Evolutionary conservation across 805 yeast species (phyloP).

Genomic region (Pichia insulana): DNA sequence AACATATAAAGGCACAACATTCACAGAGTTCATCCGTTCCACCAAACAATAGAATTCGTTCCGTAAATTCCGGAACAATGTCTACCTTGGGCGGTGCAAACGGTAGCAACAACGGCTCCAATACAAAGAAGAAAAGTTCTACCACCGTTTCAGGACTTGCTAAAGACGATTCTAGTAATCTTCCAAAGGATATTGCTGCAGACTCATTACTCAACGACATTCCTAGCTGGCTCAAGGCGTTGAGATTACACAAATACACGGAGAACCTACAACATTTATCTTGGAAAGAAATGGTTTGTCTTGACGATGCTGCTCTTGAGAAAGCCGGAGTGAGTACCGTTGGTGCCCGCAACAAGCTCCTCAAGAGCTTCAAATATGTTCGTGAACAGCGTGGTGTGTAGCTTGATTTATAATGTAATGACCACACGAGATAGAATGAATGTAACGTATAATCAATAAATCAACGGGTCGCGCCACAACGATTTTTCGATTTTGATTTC

Average conservation of each 20-base stretch:
- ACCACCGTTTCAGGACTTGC: too few species aligned
- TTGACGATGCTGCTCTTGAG: slow-evolving; percentile 62
- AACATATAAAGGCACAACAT: not conserved
- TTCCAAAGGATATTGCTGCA: slow-evolving; percentile 43
- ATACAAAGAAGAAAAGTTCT: not conserved
- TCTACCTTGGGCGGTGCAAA: not conserved
- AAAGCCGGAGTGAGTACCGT: slow-evolving; percentile 82
- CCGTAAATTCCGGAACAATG: not conserved
- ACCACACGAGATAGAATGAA: too few species aligned
- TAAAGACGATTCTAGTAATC: slow-evolving; percentile 5
- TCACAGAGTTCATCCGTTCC: slow-evolving; percentile 11
- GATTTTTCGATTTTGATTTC: too few species aligned
- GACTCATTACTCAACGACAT: slow-evolving; percentile 59
- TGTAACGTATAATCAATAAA: too few species aligned
- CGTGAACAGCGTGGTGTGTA: slow-evolving; percentile 35
- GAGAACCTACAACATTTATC: slow-evolving; percentile 63
- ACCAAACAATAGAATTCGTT: slow-evolving; percentile 10
- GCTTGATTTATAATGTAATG: too few species aligned
- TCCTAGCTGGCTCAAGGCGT: slow-evolving; percentile 85
- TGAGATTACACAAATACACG: slow-evolving; percentile 91
- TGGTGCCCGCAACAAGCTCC: slow-evolving; percentile 90
- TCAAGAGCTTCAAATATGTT: slow-evolving; percentile 86
- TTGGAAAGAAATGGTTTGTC: slow-evolving; percentile 73
- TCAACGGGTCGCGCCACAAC: too few species aligned
- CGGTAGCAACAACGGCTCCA: not conserved